Percentiles rank a stretch among this genome's conserved stretches.
Evolutionary conservation across 2,329 filamentous ascomycete species (phyloP).

Genomic region (Penicillium sp.): DNA sequence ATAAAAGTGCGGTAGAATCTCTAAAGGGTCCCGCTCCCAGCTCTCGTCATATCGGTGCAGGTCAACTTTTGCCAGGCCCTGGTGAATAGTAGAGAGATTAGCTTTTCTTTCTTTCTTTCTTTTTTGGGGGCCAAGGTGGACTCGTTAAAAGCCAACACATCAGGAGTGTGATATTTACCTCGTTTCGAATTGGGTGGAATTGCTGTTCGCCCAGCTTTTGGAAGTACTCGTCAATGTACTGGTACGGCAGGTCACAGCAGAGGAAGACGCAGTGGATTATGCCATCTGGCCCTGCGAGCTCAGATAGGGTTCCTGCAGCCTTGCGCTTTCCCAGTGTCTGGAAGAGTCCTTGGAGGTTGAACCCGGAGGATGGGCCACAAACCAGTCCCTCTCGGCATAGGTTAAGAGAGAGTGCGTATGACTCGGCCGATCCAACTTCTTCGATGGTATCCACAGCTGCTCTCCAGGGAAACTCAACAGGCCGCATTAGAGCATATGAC

Average conservation of each 20-base stretch:
- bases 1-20: slow-evolving; percentile 42
- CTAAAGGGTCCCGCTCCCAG: slow-evolving; percentile 50
- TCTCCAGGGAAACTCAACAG: slow-evolving; percentile 59
- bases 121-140: no score
- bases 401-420: slow-evolving; percentile 53
- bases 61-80: slow-evolving; percentile 52
- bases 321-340: slow-evolving; percentile 53
- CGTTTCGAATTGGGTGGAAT: slow-evolving; percentile 52
- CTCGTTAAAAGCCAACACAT: no score
- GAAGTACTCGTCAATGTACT: slow-evolving; percentile 62
- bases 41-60: slow-evolving; percentile 55
- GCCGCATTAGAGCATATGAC: slow-evolving; percentile 50
- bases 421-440: slow-evolving; percentile 55
- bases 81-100: background rate
- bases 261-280: slow-evolving; percentile 57
- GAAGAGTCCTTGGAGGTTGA: slow-evolving; percentile 55
- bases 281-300: slow-evolving; percentile 48
- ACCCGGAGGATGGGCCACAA: slow-evolving; percentile 61
- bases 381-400: slow-evolving; percentile 58
- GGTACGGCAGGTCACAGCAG: slow-evolving; percentile 63
- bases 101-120: background rate
- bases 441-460: slow-evolving; percentile 56
- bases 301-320: slow-evolving; percentile 42
- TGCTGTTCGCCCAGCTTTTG: slow-evolving; percentile 51
- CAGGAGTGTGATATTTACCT: slow-evolving; percentile 30